phyloP scores from a whole-genome alignment of 2,329 filamentous ascomycete genomes.

The Akanthomyces lecanii region DNA sequence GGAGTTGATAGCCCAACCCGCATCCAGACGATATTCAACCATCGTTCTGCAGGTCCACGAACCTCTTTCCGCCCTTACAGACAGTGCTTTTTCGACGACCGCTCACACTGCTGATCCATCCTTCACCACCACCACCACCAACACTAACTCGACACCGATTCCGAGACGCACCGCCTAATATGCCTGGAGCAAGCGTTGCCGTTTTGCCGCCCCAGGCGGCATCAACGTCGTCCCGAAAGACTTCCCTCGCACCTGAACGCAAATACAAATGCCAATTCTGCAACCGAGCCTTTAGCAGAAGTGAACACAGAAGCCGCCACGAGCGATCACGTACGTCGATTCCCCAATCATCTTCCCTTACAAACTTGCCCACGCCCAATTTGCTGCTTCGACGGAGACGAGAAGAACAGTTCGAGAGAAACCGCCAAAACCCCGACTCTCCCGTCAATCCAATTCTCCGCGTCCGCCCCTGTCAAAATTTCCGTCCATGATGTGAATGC shows the following conservation, averaged over 20 bases:
- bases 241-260: slow-evolving; percentile 78
- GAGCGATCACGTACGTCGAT: slow-evolving; percentile 89
- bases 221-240: slow-evolving; percentile 71
- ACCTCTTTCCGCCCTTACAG: slow-evolving; percentile 8
- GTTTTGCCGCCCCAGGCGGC: slow-evolving; percentile 59
- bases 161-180: slow-evolving; percentile 35
- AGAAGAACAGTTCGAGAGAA: background rate
- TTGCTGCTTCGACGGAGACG: background rate
- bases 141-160: slow-evolving; percentile 1
- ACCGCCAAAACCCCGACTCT: background rate
- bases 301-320: slow-evolving; percentile 94
- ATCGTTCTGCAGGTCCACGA: slow-evolving; percentile 43
- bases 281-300: slow-evolving; percentile 93
- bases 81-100: slow-evolving; percentile 20
- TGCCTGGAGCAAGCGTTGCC: slow-evolving; percentile 68
- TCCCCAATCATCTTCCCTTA: background rate
- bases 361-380: background rate
- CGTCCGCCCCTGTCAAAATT: no score
- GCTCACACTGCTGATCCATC: slow-evolving; percentile 11
- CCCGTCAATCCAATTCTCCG: background rate
- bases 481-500: background rate
- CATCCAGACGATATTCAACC: slow-evolving; percentile 53
- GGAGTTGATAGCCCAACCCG: slow-evolving; percentile 16
- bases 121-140: background rate
- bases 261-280: slow-evolving; percentile 99